Conservation (phyloP, 2,329 filamentous ascomycete species). For the Gaeumannomyces sp. region DNA sequence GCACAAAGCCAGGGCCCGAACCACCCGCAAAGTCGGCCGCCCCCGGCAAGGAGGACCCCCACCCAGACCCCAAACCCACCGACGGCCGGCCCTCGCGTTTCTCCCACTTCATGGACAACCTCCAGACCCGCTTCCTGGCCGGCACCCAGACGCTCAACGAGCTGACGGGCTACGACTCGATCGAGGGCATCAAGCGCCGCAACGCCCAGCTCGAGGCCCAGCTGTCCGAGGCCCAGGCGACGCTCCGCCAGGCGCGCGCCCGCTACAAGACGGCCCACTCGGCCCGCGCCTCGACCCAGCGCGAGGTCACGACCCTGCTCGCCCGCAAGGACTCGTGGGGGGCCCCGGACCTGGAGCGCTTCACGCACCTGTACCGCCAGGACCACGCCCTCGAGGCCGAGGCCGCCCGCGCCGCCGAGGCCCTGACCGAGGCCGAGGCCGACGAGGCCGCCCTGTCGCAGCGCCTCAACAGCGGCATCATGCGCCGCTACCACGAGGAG, state of each 20-base stretch:
- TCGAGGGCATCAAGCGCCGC: conserved; percentile 74
- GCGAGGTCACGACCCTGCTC: conserved; percentile 89
- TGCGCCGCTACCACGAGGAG: conserved; percentile 94
- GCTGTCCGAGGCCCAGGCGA: conserved; percentile 53
- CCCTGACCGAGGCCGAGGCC: conserved; percentile 68
- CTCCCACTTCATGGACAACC: conserved; percentile 74
- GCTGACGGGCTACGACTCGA: conserved; percentile 87
- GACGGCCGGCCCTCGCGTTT: conserved; percentile 34
- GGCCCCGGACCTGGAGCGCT: conserved; percentile 80
- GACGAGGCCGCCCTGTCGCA: conserved; percentile 72
- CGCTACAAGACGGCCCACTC: conserved; percentile 79
- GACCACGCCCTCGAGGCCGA: conserved; percentile 91
- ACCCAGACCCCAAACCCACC: not conserved
- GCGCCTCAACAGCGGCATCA: conserved; percentile 72
- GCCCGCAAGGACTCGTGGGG: conserved; percentile 93
- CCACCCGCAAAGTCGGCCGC: not conserved
- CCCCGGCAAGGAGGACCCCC: not conserved
- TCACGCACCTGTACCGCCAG: conserved; percentile 84
- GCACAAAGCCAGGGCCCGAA: not conserved
- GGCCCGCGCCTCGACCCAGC: conserved; percentile 80
- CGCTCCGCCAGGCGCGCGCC: conserved; percentile 65
- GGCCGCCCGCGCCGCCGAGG: conserved; percentile 65
- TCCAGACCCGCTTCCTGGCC: conserved; percentile 77
- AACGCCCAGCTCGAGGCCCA: conserved; percentile 62
- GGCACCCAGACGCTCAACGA: conserved; percentile 88